Conservation (phyloP, 768 basidiomycete species). For the Paxillus ammoniavirescens region DNA sequence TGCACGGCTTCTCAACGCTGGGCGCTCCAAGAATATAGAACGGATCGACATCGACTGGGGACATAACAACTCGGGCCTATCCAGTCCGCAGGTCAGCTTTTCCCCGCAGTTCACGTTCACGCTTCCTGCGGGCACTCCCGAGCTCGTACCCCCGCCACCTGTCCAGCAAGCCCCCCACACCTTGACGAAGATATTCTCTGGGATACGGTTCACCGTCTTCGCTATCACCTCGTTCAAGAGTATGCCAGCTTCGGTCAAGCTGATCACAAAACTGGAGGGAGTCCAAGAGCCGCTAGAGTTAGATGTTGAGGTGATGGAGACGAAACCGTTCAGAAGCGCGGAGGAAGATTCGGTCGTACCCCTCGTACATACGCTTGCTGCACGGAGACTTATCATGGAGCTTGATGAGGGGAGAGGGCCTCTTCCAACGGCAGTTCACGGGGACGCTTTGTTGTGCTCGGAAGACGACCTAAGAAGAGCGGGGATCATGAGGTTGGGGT, state of each 20-base stretch:
- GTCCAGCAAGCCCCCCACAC: constrained; percentile 34
- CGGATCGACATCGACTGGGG: constrained; percentile 52
- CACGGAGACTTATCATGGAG: constrained; percentile 53
- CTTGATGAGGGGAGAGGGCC: constrained; percentile 37
- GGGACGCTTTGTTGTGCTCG: constrained; percentile 23
- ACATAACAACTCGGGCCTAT: constrained; percentile 1
- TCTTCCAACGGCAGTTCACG: constrained; percentile 29
- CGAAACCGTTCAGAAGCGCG: constrained; percentile 24
- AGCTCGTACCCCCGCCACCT: constrained; percentile 35
- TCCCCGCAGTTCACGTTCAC: constrained; percentile 15
- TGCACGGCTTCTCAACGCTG: constrained; percentile 49
- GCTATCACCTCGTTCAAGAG: constrained; percentile 25
- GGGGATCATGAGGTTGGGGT: constrained; percentile 49
- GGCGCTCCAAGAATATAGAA: constrained; percentile 45
- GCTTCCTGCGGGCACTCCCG: constrained; percentile 10
- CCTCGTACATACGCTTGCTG: constrained; percentile 54
- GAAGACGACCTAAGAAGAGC: constrained; percentile 40
- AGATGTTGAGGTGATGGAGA: constrained; percentile 19
- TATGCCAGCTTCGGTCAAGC: constrained; percentile 26
- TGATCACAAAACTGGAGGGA: constrained; percentile 30
- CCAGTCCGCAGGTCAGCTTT: not conserved
- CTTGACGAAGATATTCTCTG: constrained; percentile 32
- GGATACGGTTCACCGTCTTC: constrained; percentile 34
- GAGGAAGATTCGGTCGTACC: constrained; percentile 17
- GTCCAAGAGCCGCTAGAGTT: constrained; percentile 13